These are phyloP conservation scores for Fusarium torreyae DNA, from an alignment of 2,329 filamentous ascomycete species.

Conservation along the genomic window DNA sequence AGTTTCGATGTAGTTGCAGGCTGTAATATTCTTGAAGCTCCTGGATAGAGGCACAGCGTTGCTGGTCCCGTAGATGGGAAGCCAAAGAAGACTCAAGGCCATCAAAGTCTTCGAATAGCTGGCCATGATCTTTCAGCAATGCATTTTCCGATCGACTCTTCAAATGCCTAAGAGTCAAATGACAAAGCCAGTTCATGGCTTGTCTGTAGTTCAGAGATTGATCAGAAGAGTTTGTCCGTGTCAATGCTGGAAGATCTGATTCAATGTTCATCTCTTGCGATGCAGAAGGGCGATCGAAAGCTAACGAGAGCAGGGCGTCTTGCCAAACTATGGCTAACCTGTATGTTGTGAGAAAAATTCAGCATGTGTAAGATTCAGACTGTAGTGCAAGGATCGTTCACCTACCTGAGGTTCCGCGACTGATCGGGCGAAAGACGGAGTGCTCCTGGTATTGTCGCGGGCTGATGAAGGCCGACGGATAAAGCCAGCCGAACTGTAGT, in stretches of 20 bases:
- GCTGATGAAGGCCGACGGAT: conserved; percentile 34
- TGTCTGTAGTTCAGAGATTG: conserved; percentile 20
- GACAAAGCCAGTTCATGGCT: conserved; percentile 42
- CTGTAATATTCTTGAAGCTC: conserved; percentile 33
- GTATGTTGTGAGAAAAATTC: not conserved
- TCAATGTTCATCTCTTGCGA: conserved; percentile 33
- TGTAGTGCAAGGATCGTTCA: accelerated
- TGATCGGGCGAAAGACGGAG: conserved; percentile 11
- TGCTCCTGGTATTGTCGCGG: not conserved
- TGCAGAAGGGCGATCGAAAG: conserved; percentile 33
- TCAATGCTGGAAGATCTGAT: conserved; percentile 15
- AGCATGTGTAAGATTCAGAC: not conserved
- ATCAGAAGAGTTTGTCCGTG: not conserved
- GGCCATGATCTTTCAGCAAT: not conserved
- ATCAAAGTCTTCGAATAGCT: conserved; percentile 15
- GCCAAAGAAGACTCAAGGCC: conserved; percentile 9
- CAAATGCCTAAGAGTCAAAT: conserved; percentile 11
- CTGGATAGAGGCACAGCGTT: conserved; percentile 25
- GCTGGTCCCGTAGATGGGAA: conserved; percentile 2
- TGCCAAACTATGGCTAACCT: conserved; percentile 43
- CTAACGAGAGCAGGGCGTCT: conserved; percentile 37
- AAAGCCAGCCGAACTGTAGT: conserved; percentile 37
- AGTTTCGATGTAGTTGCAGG: conserved; percentile 29
- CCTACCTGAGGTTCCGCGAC: conserved; percentile 25
- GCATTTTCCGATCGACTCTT: not conserved